These are phyloP conservation scores for Phascolomyces articulosus DNA, from an alignment of 371 early-diverging fungal genomes.

Conservation along the genomic window DNA sequence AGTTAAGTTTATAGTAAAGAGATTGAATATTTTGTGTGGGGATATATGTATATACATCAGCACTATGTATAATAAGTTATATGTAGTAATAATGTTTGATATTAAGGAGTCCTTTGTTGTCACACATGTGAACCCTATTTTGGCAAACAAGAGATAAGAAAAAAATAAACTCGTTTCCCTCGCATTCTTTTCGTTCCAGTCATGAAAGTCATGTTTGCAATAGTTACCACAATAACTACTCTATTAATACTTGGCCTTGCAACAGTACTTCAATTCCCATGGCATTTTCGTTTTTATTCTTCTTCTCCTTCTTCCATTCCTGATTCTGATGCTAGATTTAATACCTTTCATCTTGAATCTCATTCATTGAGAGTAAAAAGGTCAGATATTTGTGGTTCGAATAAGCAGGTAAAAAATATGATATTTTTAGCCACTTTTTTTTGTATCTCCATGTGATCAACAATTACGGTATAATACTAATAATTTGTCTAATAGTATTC, in stretches of 20 bases:
- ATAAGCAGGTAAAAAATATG: background rate
- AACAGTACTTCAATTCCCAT: background rate
- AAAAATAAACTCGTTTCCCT: too few species aligned
- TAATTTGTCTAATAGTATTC: conserved; percentile 7
- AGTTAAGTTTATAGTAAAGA: background rate
- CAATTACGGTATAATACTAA: too few species aligned
- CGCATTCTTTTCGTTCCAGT: too few species aligned
- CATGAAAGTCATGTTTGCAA: background rate
- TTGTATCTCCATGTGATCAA: too few species aligned
- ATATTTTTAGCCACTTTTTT: too few species aligned
- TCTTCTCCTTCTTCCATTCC: background rate
- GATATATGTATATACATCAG: background rate
- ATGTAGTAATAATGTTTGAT: too few species aligned
- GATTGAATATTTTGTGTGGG: background rate
- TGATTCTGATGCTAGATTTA: background rate
- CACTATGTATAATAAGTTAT: too few species aligned
- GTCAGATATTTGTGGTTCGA: background rate
- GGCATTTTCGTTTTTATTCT: background rate
- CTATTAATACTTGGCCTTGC: background rate
- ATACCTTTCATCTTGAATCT: background rate
- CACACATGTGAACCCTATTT: background rate
- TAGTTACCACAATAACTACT: background rate
- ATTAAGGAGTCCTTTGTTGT: too few species aligned
- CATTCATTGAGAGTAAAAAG: conserved; percentile 1
- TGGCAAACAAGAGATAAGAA: conserved; percentile 1